Percentiles rank a stretch among this genome's conserved stretches.
These are phyloP conservation scores for Ophiostoma perfectum DNA, from an alignment of 2,329 filamentous ascomycete genomes.

Conservation along the genomic window DNA sequence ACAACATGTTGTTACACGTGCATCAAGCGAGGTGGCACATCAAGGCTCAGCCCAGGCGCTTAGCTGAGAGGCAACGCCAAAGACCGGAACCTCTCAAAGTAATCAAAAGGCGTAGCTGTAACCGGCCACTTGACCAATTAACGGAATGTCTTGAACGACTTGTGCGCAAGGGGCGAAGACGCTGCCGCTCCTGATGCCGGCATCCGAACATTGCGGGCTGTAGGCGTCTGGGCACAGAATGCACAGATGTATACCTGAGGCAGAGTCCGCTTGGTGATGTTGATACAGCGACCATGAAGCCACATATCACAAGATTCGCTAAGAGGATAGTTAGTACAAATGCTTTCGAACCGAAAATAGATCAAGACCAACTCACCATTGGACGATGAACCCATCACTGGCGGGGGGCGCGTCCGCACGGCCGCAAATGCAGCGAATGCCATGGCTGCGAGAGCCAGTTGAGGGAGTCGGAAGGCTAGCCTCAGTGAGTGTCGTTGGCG, in stretches of 20 bases:
- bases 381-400: slow-evolving; percentile 53
- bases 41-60: neutral
- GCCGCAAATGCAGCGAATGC: slow-evolving; percentile 55
- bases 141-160: slow-evolving; percentile 43
- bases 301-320: slow-evolving; percentile 62
- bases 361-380: slow-evolving; percentile 47
- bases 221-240: slow-evolving; percentile 57
- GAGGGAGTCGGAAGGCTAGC: slow-evolving; percentile 44
- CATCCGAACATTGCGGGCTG: slow-evolving; percentile 45
- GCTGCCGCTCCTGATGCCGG: slow-evolving; percentile 31
- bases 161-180: slow-evolving; percentile 42
- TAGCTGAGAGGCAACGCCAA: neutral
- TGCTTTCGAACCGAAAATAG: neutral
- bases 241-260: slow-evolving; percentile 59
- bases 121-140: slow-evolving; percentile 26
- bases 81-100: neutral
- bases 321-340: slow-evolving; percentile 8
- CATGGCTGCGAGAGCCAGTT: slow-evolving; percentile 38
- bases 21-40: neutral
- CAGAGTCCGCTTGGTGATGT: slow-evolving; percentile 52
- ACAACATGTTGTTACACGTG: slow-evolving; percentile 5
- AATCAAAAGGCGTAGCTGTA: neutral
- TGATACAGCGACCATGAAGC: slow-evolving; percentile 59
- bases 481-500: slow-evolving; percentile 49
- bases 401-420: slow-evolving; percentile 38